A percentile compares a stretch with the other conserved stretches of the same genome.
Evolutionary conservation across 495 filamentous ascomycete genomes (phyloP).

Genomic region (Xylaria longipes): DNA sequence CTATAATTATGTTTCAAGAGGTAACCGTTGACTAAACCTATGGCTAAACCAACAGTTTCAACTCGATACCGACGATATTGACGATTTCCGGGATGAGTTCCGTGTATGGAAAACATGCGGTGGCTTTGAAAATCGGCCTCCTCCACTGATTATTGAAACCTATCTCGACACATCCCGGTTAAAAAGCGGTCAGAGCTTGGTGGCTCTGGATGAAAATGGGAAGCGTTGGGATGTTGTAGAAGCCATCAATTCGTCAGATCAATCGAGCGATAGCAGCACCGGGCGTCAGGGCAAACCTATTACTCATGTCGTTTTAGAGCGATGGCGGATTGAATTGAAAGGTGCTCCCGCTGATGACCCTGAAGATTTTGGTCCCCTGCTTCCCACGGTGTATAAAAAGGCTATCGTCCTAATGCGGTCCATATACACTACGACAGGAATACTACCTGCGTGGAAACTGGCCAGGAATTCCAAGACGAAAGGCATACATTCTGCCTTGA

Average conservation of each 20-base stretch:
- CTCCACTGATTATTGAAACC: slow-evolving; percentile 87
- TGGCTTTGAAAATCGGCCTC: slow-evolving; percentile 76
- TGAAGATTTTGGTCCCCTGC: slow-evolving; percentile 69
- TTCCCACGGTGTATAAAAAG: slow-evolving; percentile 95
- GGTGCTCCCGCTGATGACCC: slow-evolving; percentile 53
- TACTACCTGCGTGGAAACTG: slow-evolving; percentile 89
- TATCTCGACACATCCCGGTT: slow-evolving; percentile 83
- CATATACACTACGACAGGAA: slow-evolving; percentile 81
- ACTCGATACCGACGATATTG: slow-evolving; percentile 90
- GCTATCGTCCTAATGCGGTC: slow-evolving; percentile 92
- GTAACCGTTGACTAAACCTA: slow-evolving; percentile 29
- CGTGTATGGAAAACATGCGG: slow-evolving; percentile 79
- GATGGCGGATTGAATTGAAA: slow-evolving; percentile 86
- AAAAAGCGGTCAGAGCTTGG: slow-evolving; percentile 83
- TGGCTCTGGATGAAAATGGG: slow-evolving; percentile 84
- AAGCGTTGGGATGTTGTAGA: slow-evolving; percentile 92
- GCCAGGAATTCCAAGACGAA: slow-evolving; percentile 72
- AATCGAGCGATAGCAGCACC: slow-evolving; percentile 59
- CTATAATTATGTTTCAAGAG: slow-evolving; percentile 15
- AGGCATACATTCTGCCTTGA: slow-evolving; percentile 65
- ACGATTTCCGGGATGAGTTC: slow-evolving; percentile 80
- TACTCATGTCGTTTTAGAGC: slow-evolving; percentile 81
- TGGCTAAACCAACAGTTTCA: slow-evolving; percentile 72
- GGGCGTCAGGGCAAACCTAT: slow-evolving; percentile 51
- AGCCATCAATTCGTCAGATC: slow-evolving; percentile 70